phyloP scores from a whole-genome alignment of 192 early-diverging fungal genomes.

The Hyaloraphidium curvatum region DNA sequence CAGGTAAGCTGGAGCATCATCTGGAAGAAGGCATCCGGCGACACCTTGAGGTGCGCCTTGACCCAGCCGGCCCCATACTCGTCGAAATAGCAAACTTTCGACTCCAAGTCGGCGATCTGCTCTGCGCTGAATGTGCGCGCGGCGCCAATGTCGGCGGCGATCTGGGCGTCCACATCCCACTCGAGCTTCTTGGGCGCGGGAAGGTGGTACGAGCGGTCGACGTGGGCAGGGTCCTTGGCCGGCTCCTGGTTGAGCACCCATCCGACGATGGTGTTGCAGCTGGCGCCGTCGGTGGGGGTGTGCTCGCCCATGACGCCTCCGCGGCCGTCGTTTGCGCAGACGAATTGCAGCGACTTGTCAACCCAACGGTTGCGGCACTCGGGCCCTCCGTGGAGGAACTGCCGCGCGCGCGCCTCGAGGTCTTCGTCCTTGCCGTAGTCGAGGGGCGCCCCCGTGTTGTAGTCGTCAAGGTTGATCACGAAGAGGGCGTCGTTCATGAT shows the following conservation, averaged over 20 bases:
- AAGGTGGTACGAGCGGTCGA: neutral
- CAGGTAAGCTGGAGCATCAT: slow-evolving; percentile 72
- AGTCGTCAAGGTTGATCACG: slow-evolving; percentile 56
- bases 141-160: slow-evolving; percentile 15
- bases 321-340: slow-evolving; percentile 54
- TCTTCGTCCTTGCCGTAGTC: too few relatives aligned
- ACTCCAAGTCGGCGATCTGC: slow-evolving; percentile 36
- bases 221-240: slow-evolving; percentile 12
- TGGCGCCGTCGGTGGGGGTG: slow-evolving; percentile 68
- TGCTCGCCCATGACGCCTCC: slow-evolving; percentile 35
- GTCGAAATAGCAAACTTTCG: slow-evolving; percentile 36
- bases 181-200: slow-evolving; percentile 6
- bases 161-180: slow-evolving; percentile 18
- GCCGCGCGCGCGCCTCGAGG: slow-evolving; percentile 16
- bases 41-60: slow-evolving; percentile 45
- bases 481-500: slow-evolving; percentile 57
- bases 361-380: slow-evolving; percentile 79
- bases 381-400: slow-evolving; percentile 31
- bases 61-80: slow-evolving; percentile 57
- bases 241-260: slow-evolving; percentile 13
- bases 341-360: slow-evolving; percentile 54
- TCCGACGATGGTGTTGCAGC: slow-evolving; percentile 41
- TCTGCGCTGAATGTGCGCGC: slow-evolving; percentile 31
- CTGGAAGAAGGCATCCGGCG: slow-evolving; percentile 72
- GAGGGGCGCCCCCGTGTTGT: slow-evolving; percentile 16